phyloP scores from a whole-genome alignment of 768 basidiomycete genomes.

The Xerocomellus amylosporus region DNA sequence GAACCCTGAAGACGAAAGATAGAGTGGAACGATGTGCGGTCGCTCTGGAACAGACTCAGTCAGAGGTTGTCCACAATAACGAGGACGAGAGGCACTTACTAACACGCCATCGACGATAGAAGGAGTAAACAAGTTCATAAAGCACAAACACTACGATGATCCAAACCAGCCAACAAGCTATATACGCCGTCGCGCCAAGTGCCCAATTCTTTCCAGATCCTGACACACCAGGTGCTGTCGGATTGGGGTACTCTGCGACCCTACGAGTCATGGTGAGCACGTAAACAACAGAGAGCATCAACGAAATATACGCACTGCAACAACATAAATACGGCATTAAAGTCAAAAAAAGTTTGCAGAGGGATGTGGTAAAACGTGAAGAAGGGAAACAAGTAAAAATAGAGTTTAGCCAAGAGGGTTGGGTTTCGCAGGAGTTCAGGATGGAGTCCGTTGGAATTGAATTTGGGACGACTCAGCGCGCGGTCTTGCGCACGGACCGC shows the following conservation, averaged over 20 bases:
- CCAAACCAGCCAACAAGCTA: conserved; percentile 77
- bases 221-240: conserved; percentile 63
- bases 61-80: conserved; percentile 12
- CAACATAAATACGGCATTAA: conserved; percentile 82
- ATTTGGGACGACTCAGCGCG: conserved; percentile 52
- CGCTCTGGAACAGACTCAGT: conserved; percentile 54
- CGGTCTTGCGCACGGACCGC: conserved; percentile 32
- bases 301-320: conserved; percentile 60
- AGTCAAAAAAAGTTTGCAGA: conserved; percentile 83
- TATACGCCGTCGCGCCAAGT: conserved; percentile 77
- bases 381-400: conserved; percentile 70
- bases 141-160: conserved; percentile 68
- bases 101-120: conserved; percentile 71
- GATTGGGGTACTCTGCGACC: conserved; percentile 72
- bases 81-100: conserved; percentile 50
- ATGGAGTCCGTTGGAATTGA: conserved; percentile 65
- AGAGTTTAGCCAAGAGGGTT: conserved; percentile 49
- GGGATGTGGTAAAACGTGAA: conserved; percentile 70
- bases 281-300: neutral
- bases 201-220: conserved; percentile 79
- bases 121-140: conserved; percentile 77
- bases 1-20: conserved; percentile 76
- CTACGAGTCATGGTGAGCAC: conserved; percentile 38
- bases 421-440: conserved; percentile 66
- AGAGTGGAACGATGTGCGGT: conserved; percentile 78